Conservation (phyloP, 164 flowering plant species). For the Houttuynia cordata region DNA sequence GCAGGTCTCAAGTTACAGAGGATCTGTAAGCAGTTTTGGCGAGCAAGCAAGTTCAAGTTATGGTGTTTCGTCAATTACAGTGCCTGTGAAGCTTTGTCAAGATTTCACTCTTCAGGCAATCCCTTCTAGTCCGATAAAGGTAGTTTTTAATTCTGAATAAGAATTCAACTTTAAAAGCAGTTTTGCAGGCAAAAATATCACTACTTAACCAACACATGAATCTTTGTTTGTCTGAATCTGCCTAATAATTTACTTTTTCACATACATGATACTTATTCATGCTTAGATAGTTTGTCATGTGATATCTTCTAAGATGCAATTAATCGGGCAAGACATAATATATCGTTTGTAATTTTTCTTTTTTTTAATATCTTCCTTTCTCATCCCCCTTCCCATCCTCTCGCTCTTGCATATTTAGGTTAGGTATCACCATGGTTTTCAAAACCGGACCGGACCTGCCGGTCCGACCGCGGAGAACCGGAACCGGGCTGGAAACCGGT, state of each 20-base stretch:
- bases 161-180: too few species aligned
- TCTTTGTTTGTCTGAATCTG: too few species aligned
- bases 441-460: too few species aligned
- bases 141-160: constrained; percentile 11
- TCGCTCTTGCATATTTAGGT: too few species aligned
- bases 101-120: constrained; percentile 46
- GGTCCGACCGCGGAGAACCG: too few species aligned
- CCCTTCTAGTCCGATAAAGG: constrained; percentile 73
- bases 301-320: not conserved
- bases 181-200: not conserved
- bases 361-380: not conserved
- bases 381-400: too few species aligned
- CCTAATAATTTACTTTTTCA: too few species aligned
- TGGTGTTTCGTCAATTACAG: constrained; percentile 44
- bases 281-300: not conserved
- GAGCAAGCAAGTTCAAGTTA: constrained; percentile 79
- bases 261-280: not conserved
- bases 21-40: constrained; percentile 83
- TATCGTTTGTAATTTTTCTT: not conserved
- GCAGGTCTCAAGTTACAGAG: constrained; percentile 88
- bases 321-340: not conserved
- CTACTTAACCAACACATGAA: too few species aligned
- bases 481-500: too few species aligned
- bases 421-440: too few species aligned
- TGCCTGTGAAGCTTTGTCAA: constrained; percentile 55